Conservation (phyloP, 345 rosid species). For the Citrus medica region DNA sequence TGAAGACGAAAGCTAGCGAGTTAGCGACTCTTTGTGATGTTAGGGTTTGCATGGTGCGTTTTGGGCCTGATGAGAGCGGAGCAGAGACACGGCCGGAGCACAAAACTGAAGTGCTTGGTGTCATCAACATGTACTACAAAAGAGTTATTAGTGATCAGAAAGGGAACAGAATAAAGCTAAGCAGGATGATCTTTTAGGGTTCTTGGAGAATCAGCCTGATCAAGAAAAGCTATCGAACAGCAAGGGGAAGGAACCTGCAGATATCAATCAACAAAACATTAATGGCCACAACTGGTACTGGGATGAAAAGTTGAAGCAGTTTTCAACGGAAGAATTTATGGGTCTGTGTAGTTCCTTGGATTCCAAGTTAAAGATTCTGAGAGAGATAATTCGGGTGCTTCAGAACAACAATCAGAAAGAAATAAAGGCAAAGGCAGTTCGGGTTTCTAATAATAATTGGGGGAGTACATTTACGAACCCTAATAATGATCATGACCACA, state of each 20-base stretch:
- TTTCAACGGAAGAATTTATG: background rate
- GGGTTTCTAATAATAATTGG: background rate
- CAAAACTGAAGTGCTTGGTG: background rate
- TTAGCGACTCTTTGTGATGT: background rate
- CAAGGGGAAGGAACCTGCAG: background rate
- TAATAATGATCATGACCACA: background rate
- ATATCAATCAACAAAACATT: background rate
- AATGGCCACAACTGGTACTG: background rate
- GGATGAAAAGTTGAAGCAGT: background rate
- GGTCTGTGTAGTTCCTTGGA: background rate
- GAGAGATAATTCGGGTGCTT: background rate
- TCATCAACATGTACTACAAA: background rate
- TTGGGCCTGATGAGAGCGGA: background rate
- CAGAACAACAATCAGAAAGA: too few relatives aligned
- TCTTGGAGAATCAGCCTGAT: background rate
- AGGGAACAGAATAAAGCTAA: background rate
- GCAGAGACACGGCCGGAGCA: conserved; percentile 14
- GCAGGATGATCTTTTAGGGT: background rate
- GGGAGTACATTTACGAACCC: background rate
- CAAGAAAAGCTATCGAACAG: background rate
- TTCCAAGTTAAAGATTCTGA: background rate
- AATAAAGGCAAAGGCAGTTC: background rate
- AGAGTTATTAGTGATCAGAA: background rate
- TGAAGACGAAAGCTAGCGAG: conserved; percentile 15
- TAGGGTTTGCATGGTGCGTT: conserved; percentile 6